phyloP scores from a whole-genome alignment of 2,329 filamentous ascomycete species.

The Colletotrichum sp. region DNA sequence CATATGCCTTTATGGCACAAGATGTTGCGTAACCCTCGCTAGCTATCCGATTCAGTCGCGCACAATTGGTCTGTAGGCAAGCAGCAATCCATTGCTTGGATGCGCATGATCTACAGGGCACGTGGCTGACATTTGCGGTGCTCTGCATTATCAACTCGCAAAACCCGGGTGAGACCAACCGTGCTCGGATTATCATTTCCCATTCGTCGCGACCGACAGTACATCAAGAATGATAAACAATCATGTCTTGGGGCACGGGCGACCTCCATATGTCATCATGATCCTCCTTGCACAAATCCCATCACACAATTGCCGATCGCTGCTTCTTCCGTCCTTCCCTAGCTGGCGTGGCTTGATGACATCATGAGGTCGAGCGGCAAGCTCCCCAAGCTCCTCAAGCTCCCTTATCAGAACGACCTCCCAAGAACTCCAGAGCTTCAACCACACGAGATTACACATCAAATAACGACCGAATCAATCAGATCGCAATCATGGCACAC shows the following conservation, averaged over 20 bases:
- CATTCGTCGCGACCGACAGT: neutral
- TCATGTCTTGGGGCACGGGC: neutral
- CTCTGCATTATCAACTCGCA: neutral
- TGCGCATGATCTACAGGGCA: neutral
- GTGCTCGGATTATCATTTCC: neutral
- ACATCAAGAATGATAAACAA: neutral
- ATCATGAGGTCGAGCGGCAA: neutral
- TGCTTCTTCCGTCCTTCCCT: neutral
- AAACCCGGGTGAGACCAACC: neutral
- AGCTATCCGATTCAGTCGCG: neutral
- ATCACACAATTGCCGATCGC: constrained; percentile 13
- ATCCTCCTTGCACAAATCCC: neutral
- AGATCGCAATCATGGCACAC: neutral
- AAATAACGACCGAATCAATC: neutral
- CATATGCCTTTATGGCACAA: accelerated
- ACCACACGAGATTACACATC: neutral
- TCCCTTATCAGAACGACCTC: neutral
- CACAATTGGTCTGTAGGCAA: neutral
- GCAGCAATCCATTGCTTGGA: neutral
- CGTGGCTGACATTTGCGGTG: neutral
- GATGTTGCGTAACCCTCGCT: neutral
- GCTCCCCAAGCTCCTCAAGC: neutral
- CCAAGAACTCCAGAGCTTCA: neutral
- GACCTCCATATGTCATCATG: neutral
- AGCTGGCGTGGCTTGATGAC: neutral